These are phyloP conservation scores for Puccinia horiana DNA, from an alignment of 1,284 basidiomycete species.

Conservation along the genomic window DNA sequence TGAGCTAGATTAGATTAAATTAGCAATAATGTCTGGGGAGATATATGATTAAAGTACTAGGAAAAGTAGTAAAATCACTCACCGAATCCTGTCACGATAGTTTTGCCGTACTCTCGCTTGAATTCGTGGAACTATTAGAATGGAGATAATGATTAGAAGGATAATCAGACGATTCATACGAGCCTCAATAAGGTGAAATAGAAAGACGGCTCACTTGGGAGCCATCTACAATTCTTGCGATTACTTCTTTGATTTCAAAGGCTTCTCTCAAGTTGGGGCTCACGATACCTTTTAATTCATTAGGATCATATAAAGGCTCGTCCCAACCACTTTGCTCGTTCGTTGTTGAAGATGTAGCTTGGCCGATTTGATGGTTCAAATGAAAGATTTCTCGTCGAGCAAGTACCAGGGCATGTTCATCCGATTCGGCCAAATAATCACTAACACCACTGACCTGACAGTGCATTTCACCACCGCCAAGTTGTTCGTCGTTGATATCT, in stretches of 20 bases:
- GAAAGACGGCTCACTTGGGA: constrained; percentile 61
- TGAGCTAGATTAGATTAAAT: constrained; percentile 62
- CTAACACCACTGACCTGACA: constrained; percentile 89
- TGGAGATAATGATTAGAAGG: neutral
- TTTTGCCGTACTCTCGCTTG: constrained; percentile 89
- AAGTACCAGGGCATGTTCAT: constrained; percentile 82
- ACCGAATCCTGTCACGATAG: constrained; percentile 75
- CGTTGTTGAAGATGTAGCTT: neutral
- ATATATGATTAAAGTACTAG: neutral
- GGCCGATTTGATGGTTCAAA: constrained; percentile 56
- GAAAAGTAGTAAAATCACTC: constrained; percentile 54
- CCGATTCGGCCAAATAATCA: constrained; percentile 83
- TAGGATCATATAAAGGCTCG: constrained; percentile 74
- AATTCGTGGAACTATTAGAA: constrained; percentile 77
- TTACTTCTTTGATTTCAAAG: constrained; percentile 91
- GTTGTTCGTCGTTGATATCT: constrained; percentile 84
- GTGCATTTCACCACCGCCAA: constrained; percentile 89
- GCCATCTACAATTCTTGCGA: constrained; percentile 85
- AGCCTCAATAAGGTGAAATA: neutral
- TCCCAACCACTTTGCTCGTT: constrained; percentile 62
- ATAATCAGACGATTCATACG: neutral
- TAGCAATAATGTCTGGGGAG: neutral
- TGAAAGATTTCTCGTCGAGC: constrained; percentile 78
- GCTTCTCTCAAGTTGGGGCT: constrained; percentile 81
- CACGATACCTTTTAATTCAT: constrained; percentile 85